These are phyloP conservation scores for Pyrrhoderma lamaoense DNA, from an alignment of 1,284 basidiomycete genomes.

Conservation along the genomic window DNA sequence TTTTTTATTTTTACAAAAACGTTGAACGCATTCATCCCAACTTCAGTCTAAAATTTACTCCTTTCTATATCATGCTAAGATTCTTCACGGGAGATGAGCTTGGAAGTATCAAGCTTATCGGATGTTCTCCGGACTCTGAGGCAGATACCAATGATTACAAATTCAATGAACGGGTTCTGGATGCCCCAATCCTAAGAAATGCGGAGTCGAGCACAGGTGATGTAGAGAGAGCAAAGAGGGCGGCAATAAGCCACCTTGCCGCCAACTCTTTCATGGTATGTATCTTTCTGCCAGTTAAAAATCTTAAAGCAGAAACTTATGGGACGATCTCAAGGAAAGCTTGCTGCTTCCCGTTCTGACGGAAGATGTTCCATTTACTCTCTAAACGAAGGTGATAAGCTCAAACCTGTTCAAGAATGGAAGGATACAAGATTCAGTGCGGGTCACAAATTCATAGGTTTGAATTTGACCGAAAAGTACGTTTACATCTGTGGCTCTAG, in stretches of 20 bases:
- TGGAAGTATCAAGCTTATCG: constrained; percentile 54
- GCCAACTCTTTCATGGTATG: constrained; percentile 19
- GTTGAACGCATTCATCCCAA: constrained; percentile 3
- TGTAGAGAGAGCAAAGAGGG: constrained; percentile 25
- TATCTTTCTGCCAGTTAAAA: background rate
- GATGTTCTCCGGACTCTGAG: constrained; percentile 29
- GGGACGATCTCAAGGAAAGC: constrained; percentile 35
- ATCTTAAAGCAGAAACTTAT: constrained; percentile 11
- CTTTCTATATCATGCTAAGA: constrained; percentile 41
- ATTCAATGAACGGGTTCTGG: constrained; percentile 31
- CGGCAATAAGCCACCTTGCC: too few relatives aligned
- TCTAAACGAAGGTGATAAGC: constrained; percentile 34
- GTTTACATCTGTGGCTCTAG: constrained; percentile 16
- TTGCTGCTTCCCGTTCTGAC: constrained; percentile 54
- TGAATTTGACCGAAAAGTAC: constrained; percentile 42
- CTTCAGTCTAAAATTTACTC: background rate
- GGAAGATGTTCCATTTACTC: constrained; percentile 42
- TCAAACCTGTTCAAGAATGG: constrained; percentile 42
- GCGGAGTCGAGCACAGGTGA: constrained; percentile 20
- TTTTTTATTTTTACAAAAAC: background rate
- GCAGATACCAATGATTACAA: constrained; percentile 18
- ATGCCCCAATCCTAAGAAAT: constrained; percentile 25
- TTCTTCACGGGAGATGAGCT: constrained; percentile 70
- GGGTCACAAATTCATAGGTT: constrained; percentile 52
- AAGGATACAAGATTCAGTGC: constrained; percentile 50